Evolutionary conservation across 169 alveolate species (phyloP), one percentile per base, ranked within the genome.

Genomic region (Plasmodium yoelii): DNA sequence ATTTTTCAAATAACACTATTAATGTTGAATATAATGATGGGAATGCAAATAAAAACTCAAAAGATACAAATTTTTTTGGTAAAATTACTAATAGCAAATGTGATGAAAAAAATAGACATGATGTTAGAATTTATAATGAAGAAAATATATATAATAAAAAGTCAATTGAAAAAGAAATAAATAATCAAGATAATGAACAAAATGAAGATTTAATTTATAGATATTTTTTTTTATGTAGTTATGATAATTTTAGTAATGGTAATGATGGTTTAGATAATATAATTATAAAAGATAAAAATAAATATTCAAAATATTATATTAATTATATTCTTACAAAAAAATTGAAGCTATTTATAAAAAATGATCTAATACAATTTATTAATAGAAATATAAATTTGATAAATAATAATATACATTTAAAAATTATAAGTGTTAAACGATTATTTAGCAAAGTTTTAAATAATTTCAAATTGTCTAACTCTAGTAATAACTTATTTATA

Each of bases 291-390:
- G 19, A 63, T 8, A 51, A 19, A 13, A n/a, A 2, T 47, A 22
- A 42, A 34, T 8, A 15, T 24, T 13, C 6, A 56, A 80, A 39
- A 18, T 8, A 67, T 67, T 28, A 64, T 49, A 39, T 34, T 28
- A 67, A 82, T 55, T 65, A 82, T 22, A 28, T 65, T 12, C 49
- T 55, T 0, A 19, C 68, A 18, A 82, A 39, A n/a, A 67, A 22
- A 1, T 28, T 82, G n/a, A 65, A 24, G 19, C 67, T 7, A n/a
- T 82, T 82, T 82, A 51, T 70, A 10, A 82, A 67, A n/a, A 82
- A 82, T 67, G 90, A 82, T 28, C 42, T 82, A 39, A 67, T 82
- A 67, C 90, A 82, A 19, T 82, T 82, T 44, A 53, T 82, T 68
- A 82, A 46, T 60, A 82, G 39, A 67, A 68, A 46, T 44, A 67